Base-by-base conservation (phyloP, 176 grass and related monocot species). In the Miscanthus lutarioriparius region DNA sequence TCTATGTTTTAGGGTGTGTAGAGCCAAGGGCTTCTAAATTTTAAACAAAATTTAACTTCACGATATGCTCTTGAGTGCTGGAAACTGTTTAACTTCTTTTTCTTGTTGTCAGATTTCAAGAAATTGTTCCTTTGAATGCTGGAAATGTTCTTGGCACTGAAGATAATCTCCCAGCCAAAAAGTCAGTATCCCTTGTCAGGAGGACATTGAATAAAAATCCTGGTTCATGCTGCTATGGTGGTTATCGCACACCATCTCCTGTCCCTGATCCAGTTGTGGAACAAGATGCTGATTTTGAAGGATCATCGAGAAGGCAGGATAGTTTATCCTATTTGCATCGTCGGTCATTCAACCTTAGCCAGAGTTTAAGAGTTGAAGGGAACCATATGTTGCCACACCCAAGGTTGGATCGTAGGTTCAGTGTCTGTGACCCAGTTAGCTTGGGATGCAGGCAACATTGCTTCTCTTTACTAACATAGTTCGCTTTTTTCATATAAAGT, bases 81-180 rank as follows among this genome's bases (percentile, higher is more conserved):
- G 32, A 33, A 33, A 33, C 3, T 27, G 37, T 45, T 33, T 82
- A 17, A 37, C 20, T 4, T 23, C 13, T 72, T 51, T 82, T 66
- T 3, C 22, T 64, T 54, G 27, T 85, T 2, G 4, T 17, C 85
- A 98, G 96, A 59, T 98, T 98, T 89, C 96, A 98, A 66, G 96
- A 98, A 86, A 95, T 98, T 80, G 96, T 98, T 80, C 96, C 96
- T 80, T 88, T 98, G 66, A 98, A 98, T 88, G 96, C 93, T 44
- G 96, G 96, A 62, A 98, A 98, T 88, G 96, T 95, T 88, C 91
- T 98, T 68, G 96, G 96, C 47, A 86, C 91, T 2, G 96, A 98
- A 93, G 92, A 95, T 72, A 98, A 95, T 74, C 33, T 87, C 65
- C 96, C 96, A 20, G 96, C 92, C 0, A 98, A 91, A 67, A 98